phyloP scores from a whole-genome alignment of 805 yeast species.

The Schwanniomyces vanrijiae region DNA sequence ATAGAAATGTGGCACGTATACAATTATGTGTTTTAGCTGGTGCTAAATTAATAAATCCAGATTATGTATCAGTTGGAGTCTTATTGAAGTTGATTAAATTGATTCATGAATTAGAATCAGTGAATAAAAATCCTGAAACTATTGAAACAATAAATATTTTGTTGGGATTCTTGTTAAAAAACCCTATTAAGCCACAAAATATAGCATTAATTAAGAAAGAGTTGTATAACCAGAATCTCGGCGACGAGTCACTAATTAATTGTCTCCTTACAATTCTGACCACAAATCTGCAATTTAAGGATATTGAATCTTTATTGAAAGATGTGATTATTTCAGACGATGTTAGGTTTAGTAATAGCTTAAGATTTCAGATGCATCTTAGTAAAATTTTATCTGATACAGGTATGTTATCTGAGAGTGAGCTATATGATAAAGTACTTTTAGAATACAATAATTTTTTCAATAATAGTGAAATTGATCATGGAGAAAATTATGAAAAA shows the following conservation, averaged over 20 bases:
- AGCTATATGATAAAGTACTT: constrained; percentile 1
- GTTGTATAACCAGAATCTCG: constrained; percentile 19
- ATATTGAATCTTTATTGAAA: constrained; percentile 10
- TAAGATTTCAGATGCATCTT: constrained; percentile 20
- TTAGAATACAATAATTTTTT: not conserved
- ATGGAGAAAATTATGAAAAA: constrained; percentile 13
- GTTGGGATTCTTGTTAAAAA: constrained; percentile 8
- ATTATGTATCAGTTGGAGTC: constrained; percentile 3
- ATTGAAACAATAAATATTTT: constrained; percentile 6
- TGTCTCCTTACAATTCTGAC: constrained; percentile 13
- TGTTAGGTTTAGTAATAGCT: constrained; percentile 17
- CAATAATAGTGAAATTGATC: constrained; percentile 8
- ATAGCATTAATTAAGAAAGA: constrained; percentile 11
- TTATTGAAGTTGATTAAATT: constrained; percentile 19
- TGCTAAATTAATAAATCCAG: constrained; percentile 1
- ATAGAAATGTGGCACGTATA: constrained; percentile 24
- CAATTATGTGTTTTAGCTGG: constrained; percentile 7
- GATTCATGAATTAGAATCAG: constrained; percentile 21
- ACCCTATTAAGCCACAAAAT: not conserved
- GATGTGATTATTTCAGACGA: constrained; percentile 19
- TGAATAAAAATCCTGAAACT: constrained; percentile 7
- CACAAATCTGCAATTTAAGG: constrained; percentile 2
- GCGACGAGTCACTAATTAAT: constrained; percentile 23
- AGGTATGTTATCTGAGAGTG: not conserved
- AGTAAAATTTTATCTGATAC: constrained; percentile 5